A percentile compares a stretch with the other conserved stretches of the same genome.
Conservation (phyloP, 1,284 basidiomycete genomes). For the Stygiomarasmius scandens region DNA sequence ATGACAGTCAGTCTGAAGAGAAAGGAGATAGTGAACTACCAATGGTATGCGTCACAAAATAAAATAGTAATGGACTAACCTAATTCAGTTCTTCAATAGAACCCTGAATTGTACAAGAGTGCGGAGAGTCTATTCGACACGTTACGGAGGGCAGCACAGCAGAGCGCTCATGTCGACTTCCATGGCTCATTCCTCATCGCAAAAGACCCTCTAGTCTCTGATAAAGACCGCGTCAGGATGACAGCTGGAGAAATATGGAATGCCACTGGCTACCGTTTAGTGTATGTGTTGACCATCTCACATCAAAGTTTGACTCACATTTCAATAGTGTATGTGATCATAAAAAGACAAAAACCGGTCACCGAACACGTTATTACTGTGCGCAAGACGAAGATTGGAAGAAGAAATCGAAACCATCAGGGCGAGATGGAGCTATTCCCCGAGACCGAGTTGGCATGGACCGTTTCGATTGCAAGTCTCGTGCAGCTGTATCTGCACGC, state of each 20-base stretch:
- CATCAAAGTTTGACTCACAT: background rate
- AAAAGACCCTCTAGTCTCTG: conserved; percentile 17
- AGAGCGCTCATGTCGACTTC: conserved; percentile 7
- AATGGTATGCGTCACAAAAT: background rate
- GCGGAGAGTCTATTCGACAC: background rate
- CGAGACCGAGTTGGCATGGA: conserved; percentile 17
- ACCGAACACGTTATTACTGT: conserved; percentile 5
- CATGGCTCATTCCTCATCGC: conserved; percentile 15
- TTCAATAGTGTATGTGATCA: background rate
- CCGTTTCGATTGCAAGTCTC: conserved; percentile 8
- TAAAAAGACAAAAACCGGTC: background rate
- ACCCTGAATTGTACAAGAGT: background rate
- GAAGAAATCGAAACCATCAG: background rate
- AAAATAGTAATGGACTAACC: background rate
- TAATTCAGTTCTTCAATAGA: too few species aligned
- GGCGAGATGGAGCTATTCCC: background rate
- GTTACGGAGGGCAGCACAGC: background rate
- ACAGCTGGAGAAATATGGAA: conserved; percentile 22
- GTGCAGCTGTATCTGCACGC: background rate
- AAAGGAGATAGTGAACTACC: too few species aligned
- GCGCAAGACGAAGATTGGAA: conserved; percentile 2
- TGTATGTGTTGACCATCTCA: conserved; percentile 15
- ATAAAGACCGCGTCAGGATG: conserved; percentile 20
- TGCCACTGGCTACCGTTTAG: conserved; percentile 23
- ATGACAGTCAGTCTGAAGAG: too few species aligned